phyloP scores from a whole-genome alignment of 495 filamentous ascomycete species.

The Jackrogersella minutella region DNA sequence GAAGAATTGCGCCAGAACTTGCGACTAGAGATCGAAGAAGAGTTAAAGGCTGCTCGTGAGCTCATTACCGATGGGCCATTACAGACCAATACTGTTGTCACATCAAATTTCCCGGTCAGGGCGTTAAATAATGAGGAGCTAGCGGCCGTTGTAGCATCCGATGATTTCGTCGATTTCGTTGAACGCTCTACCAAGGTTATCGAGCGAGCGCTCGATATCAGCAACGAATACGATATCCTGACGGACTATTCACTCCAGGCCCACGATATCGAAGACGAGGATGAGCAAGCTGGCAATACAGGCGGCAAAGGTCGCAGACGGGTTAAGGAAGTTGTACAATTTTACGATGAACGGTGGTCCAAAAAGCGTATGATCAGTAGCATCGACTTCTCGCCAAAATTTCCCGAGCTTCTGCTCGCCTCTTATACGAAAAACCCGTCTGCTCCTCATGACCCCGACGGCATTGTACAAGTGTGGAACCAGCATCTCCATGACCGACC shows the following conservation, averaged over 20 bases:
- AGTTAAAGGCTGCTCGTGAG: slow-evolving; percentile 74
- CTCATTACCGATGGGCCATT: slow-evolving; percentile 60
- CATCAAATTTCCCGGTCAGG: slow-evolving; percentile 77
- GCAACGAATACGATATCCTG: slow-evolving; percentile 86
- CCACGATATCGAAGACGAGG: slow-evolving; percentile 77
- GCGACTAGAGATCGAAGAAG: slow-evolving; percentile 89
- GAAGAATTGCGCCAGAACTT: slow-evolving; percentile 88
- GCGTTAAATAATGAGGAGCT: slow-evolving; percentile 85
- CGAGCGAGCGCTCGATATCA: slow-evolving; percentile 85
- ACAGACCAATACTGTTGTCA: slow-evolving; percentile 48
- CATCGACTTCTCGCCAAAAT: slow-evolving; percentile 93
- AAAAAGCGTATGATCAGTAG: slow-evolving; percentile 96
- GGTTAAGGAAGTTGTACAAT: slow-evolving; percentile 87
- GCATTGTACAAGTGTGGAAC: slow-evolving; percentile 97
- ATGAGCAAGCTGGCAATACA: slow-evolving; percentile 75
- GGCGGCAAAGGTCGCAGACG: slow-evolving; percentile 78
- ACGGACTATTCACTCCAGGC: slow-evolving; percentile 89
- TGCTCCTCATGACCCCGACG: slow-evolving; percentile 93
- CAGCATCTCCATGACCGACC: slow-evolving; percentile 90
- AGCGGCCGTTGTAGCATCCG: slow-evolving; percentile 86
- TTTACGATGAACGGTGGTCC: slow-evolving; percentile 95
- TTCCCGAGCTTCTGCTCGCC: slow-evolving; percentile 89
- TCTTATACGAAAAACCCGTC: slow-evolving; percentile 97
- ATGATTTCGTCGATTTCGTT: slow-evolving; percentile 94
- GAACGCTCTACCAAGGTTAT: slow-evolving; percentile 96